Base-by-base conservation (phyloP, 768 basidiomycete species). In the Glaciozyma antarctica region DNA sequence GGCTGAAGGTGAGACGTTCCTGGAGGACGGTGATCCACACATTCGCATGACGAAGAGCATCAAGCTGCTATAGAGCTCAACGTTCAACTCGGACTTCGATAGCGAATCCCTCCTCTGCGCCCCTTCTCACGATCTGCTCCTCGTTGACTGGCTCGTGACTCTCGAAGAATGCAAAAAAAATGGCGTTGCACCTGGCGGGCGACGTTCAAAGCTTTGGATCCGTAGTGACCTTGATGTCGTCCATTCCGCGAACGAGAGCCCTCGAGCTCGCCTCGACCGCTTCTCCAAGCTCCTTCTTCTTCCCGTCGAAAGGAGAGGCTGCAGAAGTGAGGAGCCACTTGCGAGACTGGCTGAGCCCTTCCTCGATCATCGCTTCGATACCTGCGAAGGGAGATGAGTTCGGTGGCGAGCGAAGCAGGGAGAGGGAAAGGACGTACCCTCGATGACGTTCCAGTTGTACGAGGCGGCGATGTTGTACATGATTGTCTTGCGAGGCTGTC, bases 351-450 rank as follows among this genome's bases (percentile, higher is more conserved):
- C 68, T 68, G 19, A 65, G 34, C 0, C 65, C 72, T 63, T 74
- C 71, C 62, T 71, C 66, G 38, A 71, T 63, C 56, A 74, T 69
- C 9, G 73, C 71, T 48, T 74, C 70, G 59, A 71, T 66, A 7
- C 73, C 73, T 62, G 26, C 16, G 28, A 22, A 26, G n/a, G 13
- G 32, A 22, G 38, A 26, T 38, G 43, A 3, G 43, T 22, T 9
- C 45, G 24, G 19, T 10, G 13, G 22, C 5, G 30, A 13, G 45
- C 47, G 47, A 34, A 8, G 32, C 32, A 32, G 10, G 22, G 21
- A n/a, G 52, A 9, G 43, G 22, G 13, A 24, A 49, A 28, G 5
- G n/a, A 49, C 64, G 17, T 19, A 64, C 68, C 68, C 8, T 62
- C 62, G 21, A 66, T 58, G 5, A 61, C 58, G 2, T 4, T 10